Percentiles rank a stretch among this genome's conserved stretches.
Evolutionary conservation across 345 rosid genomes (phyloP).

Genomic region (Sisymbrium altissimum): DNA sequence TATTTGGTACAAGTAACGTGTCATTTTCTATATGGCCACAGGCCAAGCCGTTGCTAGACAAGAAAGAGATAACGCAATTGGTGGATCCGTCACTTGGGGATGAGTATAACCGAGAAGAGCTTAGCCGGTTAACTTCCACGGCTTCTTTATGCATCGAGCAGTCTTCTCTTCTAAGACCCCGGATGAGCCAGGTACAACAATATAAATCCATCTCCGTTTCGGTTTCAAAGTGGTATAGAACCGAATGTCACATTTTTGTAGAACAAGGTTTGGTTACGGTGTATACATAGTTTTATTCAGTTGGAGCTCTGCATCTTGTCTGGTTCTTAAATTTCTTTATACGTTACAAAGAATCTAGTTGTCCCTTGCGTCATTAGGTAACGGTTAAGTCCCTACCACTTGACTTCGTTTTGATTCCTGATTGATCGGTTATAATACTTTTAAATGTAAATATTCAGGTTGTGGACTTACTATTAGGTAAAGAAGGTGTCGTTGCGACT

Average conservation of each 20-base stretch:
- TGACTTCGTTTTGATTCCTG: background rate
- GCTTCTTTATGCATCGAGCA: slow-evolving; percentile 81
- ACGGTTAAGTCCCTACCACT: background rate
- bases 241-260: background rate
- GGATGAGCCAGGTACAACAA: slow-evolving; percentile 74
- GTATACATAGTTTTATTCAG: background rate
- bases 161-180: slow-evolving; percentile 81
- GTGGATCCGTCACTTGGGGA: slow-evolving; percentile 62
- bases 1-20: background rate
- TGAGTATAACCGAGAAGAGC: slow-evolving; percentile 60
- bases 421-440: background rate
- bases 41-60: slow-evolving; percentile 82
- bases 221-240: background rate
- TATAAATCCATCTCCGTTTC: background rate
- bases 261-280: background rate
- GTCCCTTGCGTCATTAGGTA: background rate
- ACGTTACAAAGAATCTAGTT: background rate
- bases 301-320: too few relatives aligned
- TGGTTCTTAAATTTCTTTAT: too few relatives aligned
- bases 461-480: slow-evolving; percentile 62
- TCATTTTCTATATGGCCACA: slow-evolving; percentile 22
- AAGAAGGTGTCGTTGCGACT: slow-evolving; percentile 33
- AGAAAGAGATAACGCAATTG: slow-evolving; percentile 45
- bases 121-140: slow-evolving; percentile 57
- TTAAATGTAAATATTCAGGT: slow-evolving; percentile 42